Percentiles rank a stretch among this genome's conserved stretches.
Conservation (phyloP, 306 rosid genomes). For the Carpinus viminea region DNA sequence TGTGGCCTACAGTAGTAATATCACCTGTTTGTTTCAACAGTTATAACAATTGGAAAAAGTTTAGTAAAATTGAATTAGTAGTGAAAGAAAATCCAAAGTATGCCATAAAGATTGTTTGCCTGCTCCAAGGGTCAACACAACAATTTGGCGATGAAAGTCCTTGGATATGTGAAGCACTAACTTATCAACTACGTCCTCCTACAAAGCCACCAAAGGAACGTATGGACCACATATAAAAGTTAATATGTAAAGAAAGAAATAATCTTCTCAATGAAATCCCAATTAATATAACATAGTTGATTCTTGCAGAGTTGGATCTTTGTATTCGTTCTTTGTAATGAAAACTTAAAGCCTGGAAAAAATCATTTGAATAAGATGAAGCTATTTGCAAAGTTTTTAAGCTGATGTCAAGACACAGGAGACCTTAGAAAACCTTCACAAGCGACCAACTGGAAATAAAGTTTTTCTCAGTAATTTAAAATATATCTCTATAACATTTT, state of each 20-base stretch:
- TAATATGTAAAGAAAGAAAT: neutral
- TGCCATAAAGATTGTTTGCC: constrained; percentile 8
- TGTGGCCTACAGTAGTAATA: constrained; percentile 27
- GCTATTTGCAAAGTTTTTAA: neutral
- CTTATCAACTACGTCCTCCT: constrained; percentile 34
- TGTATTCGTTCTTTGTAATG: neutral
- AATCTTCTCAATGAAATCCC: neutral
- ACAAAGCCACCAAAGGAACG: neutral
- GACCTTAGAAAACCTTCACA: neutral
- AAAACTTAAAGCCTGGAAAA: neutral
- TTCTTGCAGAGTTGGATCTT: neutral
- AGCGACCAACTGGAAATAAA: no score
- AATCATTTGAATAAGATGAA: neutral
- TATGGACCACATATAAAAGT: neutral
- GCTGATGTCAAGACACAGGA: neutral
- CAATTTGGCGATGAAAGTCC: constrained; percentile 16
- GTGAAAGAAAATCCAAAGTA: neutral
- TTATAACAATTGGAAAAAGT: neutral
- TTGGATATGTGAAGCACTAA: constrained; percentile 20
- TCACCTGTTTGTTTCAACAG: constrained; percentile 18
- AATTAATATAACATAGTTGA: neutral
- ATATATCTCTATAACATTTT: no score
- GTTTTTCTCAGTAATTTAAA: no score
- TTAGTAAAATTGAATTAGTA: neutral
- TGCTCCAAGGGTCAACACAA: constrained; percentile 36